Conservation (phyloP, 106 monocot species). For the Dendrobium nobile region DNA sequence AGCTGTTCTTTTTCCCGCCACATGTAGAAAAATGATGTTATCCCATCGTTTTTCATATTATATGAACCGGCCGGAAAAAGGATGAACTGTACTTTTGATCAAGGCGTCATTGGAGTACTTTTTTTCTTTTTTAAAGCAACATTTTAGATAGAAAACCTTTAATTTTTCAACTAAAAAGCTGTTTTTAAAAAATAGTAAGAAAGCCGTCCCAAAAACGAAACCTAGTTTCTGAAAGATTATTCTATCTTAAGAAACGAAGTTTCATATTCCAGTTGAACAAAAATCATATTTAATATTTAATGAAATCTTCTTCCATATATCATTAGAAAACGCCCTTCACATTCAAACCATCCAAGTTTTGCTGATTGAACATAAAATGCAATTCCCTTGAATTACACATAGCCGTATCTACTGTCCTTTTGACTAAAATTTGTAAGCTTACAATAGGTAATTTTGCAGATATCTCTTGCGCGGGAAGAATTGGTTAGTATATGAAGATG, state of each 20-base stretch:
- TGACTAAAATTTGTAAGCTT: background rate
- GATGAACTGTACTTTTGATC: background rate
- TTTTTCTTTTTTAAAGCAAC: too few species aligned
- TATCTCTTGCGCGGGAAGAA: constrained; percentile 63
- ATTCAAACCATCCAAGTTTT: background rate
- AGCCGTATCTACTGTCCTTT: background rate
- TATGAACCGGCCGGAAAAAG: background rate
- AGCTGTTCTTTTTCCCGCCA: too few species aligned
- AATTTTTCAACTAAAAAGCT: too few species aligned
- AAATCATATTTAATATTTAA: background rate
- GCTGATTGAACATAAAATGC: background rate
- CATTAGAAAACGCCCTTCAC: background rate
- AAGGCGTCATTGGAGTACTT: too few species aligned
- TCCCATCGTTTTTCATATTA: background rate
- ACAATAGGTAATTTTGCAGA: constrained; percentile 36
- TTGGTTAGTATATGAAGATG: constrained; percentile 71
- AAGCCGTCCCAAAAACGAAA: too few species aligned
- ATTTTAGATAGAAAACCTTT: too few species aligned
- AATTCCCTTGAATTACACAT: too few species aligned
- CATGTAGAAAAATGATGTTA: background rate
- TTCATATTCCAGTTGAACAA: background rate
- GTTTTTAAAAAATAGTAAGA: too few species aligned
- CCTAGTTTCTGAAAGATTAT: too few species aligned
- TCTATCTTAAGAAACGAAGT: background rate
- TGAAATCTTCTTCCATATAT: background rate